Percentiles rank a stretch among this genome's conserved stretches.
phyloP scores from a whole-genome alignment of 2,329 filamentous ascomycete species.

The Akanthomyces lecanii region DNA sequence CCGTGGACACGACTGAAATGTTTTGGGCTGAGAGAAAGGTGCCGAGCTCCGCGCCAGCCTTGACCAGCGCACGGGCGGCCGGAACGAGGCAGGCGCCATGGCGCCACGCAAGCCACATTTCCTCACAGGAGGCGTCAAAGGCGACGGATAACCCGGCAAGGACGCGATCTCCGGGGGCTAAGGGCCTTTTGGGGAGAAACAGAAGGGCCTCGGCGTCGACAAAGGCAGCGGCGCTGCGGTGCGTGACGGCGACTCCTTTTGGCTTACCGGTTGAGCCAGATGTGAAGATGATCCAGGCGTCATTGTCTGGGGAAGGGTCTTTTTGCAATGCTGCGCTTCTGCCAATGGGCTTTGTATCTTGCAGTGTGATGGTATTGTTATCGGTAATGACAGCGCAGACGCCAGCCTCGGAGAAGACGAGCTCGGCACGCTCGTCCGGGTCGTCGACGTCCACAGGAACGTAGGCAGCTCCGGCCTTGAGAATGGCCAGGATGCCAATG shows the following conservation, averaged over 20 bases:
- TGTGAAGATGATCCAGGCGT: slow-evolving; percentile 26
- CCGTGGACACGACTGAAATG: slow-evolving; percentile 24
- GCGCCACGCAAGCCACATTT: slow-evolving; percentile 25
- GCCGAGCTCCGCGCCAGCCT: slow-evolving; percentile 22
- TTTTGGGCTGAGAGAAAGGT: slow-evolving; percentile 20
- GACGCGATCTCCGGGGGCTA: slow-evolving; percentile 23
- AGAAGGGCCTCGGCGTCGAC: slow-evolving; percentile 23
- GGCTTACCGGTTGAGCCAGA: slow-evolving; percentile 20
- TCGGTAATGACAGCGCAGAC: slow-evolving; percentile 21
- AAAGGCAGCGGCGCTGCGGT: slow-evolving; percentile 24
- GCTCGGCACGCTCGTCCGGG: slow-evolving; percentile 21
- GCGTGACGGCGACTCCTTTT: slow-evolving; percentile 24
- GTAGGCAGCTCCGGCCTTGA: slow-evolving; percentile 21
- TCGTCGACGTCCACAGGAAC: slow-evolving; percentile 24
- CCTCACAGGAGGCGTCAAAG: slow-evolving; percentile 24
- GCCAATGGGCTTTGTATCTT: slow-evolving; percentile 1
- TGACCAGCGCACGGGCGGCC: slow-evolving; percentile 22
- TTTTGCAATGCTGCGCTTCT: neutral
- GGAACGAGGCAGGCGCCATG: slow-evolving; percentile 23
- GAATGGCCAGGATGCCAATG: slow-evolving; percentile 21
- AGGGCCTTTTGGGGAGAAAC: slow-evolving; percentile 20
- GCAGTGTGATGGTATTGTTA: slow-evolving; percentile 18
- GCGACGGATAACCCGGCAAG: slow-evolving; percentile 23
- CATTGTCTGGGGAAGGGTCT: slow-evolving; percentile 18
- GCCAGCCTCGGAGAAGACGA: slow-evolving; percentile 21